Evolutionary conservation across 202 grass and related monocot genomes (phyloP), one percentile per base, ranked within the genome.

Genomic region (Carex sylvatica): DNA sequence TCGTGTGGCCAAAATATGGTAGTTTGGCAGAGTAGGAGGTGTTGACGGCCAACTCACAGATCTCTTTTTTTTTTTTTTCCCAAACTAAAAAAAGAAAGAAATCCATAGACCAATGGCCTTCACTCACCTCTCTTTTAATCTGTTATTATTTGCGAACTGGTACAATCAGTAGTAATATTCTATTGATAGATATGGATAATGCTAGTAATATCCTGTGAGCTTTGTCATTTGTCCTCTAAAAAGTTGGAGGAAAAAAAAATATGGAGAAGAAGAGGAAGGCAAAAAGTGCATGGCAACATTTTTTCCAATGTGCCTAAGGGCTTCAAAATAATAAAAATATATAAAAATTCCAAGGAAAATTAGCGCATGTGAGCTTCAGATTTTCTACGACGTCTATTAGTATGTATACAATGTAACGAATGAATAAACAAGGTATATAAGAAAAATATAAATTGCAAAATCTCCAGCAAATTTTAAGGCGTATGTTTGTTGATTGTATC

Each of bases 1-100:
- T 81, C 53, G 10, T 81, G 78, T 65, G 59, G 61, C 40, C 22
- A 67, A 81, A 65, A 81, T 31, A 26, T 81, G 40, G 28, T 46
- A 46, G 18, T 81, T 66, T 81, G 79, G 66, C 78, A 66, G 13
- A 36, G 79, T 81, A 67, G 79, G 61, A 30, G 38, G 61, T 66
- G 61, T 20, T 81, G 79, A 81, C 35, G 61, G 79, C 79, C 61
- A 52, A 66, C 79, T 67, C 67, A 81, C 61, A 65, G 14, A 55
- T 63, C 71, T 75, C 23, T 54, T 75, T 31, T 24, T 54, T 75
- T 31, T 24, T 18, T 33, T 55, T 28, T 49, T 6, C 3, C 2
- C 4, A 52, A 75, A 24, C 2, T 18, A 55, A 23, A 31, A 31
- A 55, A 54, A 30, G 1, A 4, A 24, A 71, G 4, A 5, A 71